Evolutionary conservation across 768 basidiomycete species (phyloP).

Genomic region (Trametes gibbosa): DNA sequence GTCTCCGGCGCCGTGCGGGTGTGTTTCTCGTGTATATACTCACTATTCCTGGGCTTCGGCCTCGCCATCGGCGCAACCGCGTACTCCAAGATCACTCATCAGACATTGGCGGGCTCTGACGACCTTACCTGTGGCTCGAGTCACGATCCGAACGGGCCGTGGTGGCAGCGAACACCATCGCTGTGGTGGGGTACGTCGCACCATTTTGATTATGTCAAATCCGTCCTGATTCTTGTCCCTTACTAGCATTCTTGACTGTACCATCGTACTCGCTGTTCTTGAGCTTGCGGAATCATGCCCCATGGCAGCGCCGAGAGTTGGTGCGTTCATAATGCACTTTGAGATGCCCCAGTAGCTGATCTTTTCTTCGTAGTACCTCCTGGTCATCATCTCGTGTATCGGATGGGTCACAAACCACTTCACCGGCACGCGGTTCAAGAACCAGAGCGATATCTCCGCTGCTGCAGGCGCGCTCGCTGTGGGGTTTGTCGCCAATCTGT

Average conservation of each 20-base stretch:
- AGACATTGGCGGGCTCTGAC: conserved; percentile 43
- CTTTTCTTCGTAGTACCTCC: conserved; percentile 36
- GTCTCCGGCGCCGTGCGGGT: conserved; percentile 82
- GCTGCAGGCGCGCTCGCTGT: conserved; percentile 82
- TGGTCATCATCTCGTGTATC: conserved; percentile 57
- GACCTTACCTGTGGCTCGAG: conserved; percentile 61
- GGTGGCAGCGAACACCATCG: conserved; percentile 74
- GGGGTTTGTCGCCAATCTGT: conserved; percentile 75
- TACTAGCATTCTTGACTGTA: conserved; percentile 65
- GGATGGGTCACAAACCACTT: conserved; percentile 84
- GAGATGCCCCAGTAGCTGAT: neutral
- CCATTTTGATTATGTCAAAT: neutral
- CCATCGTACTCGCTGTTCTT: conserved; percentile 67
- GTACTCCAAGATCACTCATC: conserved; percentile 55
- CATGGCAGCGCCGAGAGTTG: conserved; percentile 54
- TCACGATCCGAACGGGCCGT: conserved; percentile 57
- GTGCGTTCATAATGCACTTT: conserved; percentile 32
- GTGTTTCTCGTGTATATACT: conserved; percentile 77
- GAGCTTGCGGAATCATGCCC: conserved; percentile 63
- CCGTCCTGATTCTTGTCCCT: neutral
- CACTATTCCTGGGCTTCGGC: conserved; percentile 75
- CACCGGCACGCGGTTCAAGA: conserved; percentile 54
- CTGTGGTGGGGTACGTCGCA: conserved; percentile 61
- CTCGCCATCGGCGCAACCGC: conserved; percentile 75
- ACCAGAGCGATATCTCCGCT: conserved; percentile 74